Evolutionary conservation across 352 stramenopile species (phyloP), one percentile per base, ranked within the genome.

Genomic region (Phytophthora pistaciae): DNA sequence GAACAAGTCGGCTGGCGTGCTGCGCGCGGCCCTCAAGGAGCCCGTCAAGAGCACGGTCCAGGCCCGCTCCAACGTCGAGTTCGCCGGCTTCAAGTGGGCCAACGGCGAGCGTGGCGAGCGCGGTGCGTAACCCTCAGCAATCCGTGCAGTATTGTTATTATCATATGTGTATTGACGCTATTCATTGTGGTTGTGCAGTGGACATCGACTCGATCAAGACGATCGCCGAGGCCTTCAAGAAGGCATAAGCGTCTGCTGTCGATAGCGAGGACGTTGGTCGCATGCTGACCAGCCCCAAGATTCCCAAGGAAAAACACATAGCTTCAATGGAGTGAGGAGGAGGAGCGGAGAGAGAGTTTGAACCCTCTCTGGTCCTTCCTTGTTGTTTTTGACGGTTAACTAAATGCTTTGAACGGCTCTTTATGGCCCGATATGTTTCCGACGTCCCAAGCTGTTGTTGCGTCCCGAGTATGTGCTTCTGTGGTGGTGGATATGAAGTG

Each of bases 81-180:
- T 95, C 66, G 89, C 87, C 46, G 84, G 82, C 72, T 96, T 94
- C 80, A 95, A 94, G 83, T 96, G 87, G 87, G 68, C 84, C 56
- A 85, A 93, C 56, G 89, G 86, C 70, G 87, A 96, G 75, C 89
- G 89, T 68, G 86, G 87, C 75, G 79, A 81, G 62, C 87, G 89
- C 71, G 79, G 85, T 93, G 56, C 62, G 85, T 85, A 11, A 6
- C 9, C 20, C 6, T 21, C 6, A 25, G n/a, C 20, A 13, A 50
- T 20, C 3, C 18, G 0, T 16, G 38, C 6, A 9, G 3, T n/a
- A 44, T 9, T 46, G 38, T 1, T 44, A 5, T 11, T 36, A 40
- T 52, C 25, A 16, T 27, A 38, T 25, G 33, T 48, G 40, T 42
- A 38, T 42, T 44, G 20, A 57, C 11, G 38, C 18, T 50, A 27